Base-by-base conservation (phyloP, 495 filamentous ascomycete genomes). In the Clavariopsis aquatica region DNA sequence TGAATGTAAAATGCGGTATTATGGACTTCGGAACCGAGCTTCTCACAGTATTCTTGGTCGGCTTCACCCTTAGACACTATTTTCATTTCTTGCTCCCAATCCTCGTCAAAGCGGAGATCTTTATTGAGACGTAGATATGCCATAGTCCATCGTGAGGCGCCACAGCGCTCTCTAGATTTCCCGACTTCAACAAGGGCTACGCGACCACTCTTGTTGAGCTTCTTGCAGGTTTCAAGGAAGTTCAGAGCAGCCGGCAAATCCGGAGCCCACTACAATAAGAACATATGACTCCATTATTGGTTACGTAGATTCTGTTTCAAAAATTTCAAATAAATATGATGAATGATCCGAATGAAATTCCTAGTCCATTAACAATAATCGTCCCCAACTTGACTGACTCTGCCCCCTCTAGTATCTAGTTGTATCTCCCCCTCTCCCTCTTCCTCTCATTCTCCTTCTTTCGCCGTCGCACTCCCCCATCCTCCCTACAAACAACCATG, bases 71-170 rank as follows among this genome's bases (percentile, higher is more conserved):
- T 66, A 60, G 60, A 71, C 19, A 71, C 71, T 8, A 28, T 38
- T 7, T 67, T 38, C 68, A 73, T 73, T 49, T 73, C 71, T 23
- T 69, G 49, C 24, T 69, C 60, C 71, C 69, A 73, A 41, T 71
- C 71, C 29, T 61, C 53, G 43, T 72, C 70, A 46, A 71, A 71
- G 49, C 56, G 57, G 22, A 71, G 51, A 45, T 71, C 60, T 36
- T 71, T 69, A 58, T 71, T 61, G 12, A 72, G 38, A 15, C 68
- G 46, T 24, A 73, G 58, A 43, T 73, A 73, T 1, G 71, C 71
- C 71, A 73, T 73, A 0, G 71, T 73, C 71, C 69, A 73, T 9
- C 69, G 57, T 0, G 64, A 69, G 13, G 69, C 69, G 19, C 63
- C 66, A 22, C 61, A 73, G 24, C 71, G 57, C 57, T 73, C 71